phyloP scores from a whole-genome alignment of 2,329 filamentous ascomycete genomes.

The Lithohypha guttulata region DNA sequence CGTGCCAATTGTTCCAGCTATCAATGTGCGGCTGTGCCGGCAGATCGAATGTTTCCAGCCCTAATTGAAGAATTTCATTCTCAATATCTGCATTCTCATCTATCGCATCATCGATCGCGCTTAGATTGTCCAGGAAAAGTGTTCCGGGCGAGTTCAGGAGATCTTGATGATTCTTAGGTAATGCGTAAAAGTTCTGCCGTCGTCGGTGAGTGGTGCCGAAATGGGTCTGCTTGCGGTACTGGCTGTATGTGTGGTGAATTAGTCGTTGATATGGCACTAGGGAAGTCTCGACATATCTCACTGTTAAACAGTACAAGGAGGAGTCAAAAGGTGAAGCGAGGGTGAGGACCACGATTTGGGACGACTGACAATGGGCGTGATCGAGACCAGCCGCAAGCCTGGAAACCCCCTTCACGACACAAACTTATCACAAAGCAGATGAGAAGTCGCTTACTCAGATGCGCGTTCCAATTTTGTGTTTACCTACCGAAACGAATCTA shows the following conservation, averaged over 20 bases:
- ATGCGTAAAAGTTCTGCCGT: conserved; percentile 83
- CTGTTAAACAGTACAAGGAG: conserved; percentile 3
- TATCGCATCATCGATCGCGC: conserved; percentile 74
- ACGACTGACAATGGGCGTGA: neutral
- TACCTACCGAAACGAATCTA: conserved; percentile 82
- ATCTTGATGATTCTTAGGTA: conserved; percentile 74
- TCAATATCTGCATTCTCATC: conserved; percentile 78
- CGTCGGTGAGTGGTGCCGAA: conserved; percentile 84
- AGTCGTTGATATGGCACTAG: conserved; percentile 6
- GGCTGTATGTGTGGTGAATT: conserved; percentile 39
- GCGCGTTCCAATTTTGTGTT: neutral
- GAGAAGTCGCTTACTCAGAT: neutral
- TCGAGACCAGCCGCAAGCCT: neutral
- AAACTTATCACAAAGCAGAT: neutral
- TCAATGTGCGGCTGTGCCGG: conserved; percentile 29
- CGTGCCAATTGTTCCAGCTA: conserved; percentile 52
- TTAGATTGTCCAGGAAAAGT: conserved; percentile 66
- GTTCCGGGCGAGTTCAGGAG: conserved; percentile 74
- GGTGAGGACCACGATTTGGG: neutral
- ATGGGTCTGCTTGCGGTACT: conserved; percentile 76
- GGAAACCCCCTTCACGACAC: neutral
- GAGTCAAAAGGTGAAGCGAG: neutral
- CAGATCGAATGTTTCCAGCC: conserved; percentile 57
- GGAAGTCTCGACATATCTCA: too few relatives aligned
- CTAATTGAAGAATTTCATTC: conserved; percentile 61